Percentiles rank a stretch among this genome's conserved stretches.
Conservation (phyloP, 225 moss, liverwort and hornwort species). For the Rhytidiadelphus loreus region DNA sequence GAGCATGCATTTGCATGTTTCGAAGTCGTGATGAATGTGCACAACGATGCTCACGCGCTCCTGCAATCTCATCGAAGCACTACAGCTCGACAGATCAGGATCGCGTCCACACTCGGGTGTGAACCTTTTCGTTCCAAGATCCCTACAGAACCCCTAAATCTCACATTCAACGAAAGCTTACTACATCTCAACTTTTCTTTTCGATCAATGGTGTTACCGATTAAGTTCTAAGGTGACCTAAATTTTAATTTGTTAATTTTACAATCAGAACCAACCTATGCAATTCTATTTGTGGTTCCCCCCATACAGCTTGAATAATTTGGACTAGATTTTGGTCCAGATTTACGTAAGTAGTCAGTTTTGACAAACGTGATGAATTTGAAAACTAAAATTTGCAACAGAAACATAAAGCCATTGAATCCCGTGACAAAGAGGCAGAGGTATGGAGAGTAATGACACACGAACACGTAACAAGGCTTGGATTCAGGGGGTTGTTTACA, state of each 20-base stretch:
- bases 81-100: conserved; percentile 22
- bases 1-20: conserved; percentile 9
- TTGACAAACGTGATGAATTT: not conserved
- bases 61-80: conserved; percentile 27
- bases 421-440: not conserved
- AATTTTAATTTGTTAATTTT: not conserved
- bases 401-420: not conserved
- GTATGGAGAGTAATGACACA: not conserved
- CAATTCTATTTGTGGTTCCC: not conserved
- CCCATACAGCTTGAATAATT: not conserved
- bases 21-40: not conserved
- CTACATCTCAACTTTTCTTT: not conserved
- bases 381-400: not conserved
- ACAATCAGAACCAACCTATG: not conserved
- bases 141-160: not conserved
- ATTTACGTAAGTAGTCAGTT: too few relatives aligned
- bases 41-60: not conserved
- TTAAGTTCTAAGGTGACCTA: not conserved
- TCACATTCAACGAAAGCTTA: not conserved
- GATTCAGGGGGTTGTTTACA: not conserved
- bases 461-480: not conserved
- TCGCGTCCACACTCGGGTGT: not conserved
- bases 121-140: not conserved
- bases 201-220: not conserved
- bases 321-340: not conserved